A percentile compares a stretch with the other conserved stretches of the same genome.
phyloP scores from a whole-genome alignment of 2,329 filamentous ascomycete genomes.

The Nemania sp. region DNA sequence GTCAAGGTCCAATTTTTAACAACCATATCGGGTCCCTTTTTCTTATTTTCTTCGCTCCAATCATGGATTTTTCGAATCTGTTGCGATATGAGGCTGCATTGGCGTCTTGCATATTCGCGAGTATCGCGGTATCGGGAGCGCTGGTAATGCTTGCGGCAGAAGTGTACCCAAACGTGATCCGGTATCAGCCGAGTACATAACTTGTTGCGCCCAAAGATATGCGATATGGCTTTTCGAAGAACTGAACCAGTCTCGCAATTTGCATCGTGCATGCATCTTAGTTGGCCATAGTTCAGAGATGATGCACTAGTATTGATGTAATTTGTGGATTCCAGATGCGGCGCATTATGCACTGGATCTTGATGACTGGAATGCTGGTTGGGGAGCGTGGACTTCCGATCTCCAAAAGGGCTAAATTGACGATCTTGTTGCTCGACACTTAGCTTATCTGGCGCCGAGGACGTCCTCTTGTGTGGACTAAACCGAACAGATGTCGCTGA shows the following conservation, averaged over 20 bases:
- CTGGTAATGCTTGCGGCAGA: slow-evolving; percentile 84
- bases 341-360: too few species aligned
- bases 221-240: slow-evolving; percentile 75
- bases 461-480: slow-evolving; percentile 54
- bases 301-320: too few species aligned
- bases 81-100: slow-evolving; percentile 65
- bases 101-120: slow-evolving; percentile 61
- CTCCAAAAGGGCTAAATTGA: slow-evolving; percentile 28
- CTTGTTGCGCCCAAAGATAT: slow-evolving; percentile 85
- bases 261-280: slow-evolving; percentile 57
- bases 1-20: slow-evolving; percentile 64
- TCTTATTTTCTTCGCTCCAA: slow-evolving; percentile 61
- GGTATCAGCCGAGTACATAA: slow-evolving; percentile 72
- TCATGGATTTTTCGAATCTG: slow-evolving; percentile 65
- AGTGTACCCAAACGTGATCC: slow-evolving; percentile 70
- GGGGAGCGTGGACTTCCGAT: too few species aligned
- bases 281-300: slow-evolving; percentile 28
- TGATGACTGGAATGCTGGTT: too few species aligned
- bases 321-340: too few species aligned
- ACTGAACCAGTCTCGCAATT: slow-evolving; percentile 63
- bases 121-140: slow-evolving; percentile 70
- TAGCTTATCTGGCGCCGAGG: slow-evolving; percentile 53
- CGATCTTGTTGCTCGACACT: slow-evolving; percentile 32
- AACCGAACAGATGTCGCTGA: too few species aligned
- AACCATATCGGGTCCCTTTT: slow-evolving; percentile 44